Conservation (phyloP, 1,284 basidiomycete genomes). For the Ustilago vetiveriae region DNA sequence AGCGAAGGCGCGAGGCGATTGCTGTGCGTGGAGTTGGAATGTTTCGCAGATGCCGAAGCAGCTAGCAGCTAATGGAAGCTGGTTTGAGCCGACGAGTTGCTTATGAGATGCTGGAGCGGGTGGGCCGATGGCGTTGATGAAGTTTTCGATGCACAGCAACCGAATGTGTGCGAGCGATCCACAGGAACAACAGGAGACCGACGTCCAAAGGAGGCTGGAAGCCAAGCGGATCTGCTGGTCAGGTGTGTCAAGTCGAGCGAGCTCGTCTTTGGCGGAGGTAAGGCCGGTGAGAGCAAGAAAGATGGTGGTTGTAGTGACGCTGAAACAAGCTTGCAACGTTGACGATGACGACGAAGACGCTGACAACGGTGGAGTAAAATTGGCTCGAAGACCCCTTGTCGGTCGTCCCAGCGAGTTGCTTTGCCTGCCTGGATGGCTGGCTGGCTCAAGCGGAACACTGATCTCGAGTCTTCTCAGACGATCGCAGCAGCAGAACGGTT, state of each 20-base stretch:
- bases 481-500: neutral
- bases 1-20: no score
- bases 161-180: constrained; percentile 18
- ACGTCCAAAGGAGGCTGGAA: neutral
- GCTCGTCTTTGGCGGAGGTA: no score
- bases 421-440: no score
- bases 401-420: no score
- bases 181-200: neutral
- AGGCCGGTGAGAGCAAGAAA: neutral
- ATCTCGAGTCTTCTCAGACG: neutral
- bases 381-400: no score
- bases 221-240: neutral
- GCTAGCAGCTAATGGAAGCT: no score
- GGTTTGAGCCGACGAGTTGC: no score
- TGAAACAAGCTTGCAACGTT: neutral
- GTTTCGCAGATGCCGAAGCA: no score
- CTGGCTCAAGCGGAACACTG: neutral
- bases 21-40: no score
- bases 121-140: neutral
- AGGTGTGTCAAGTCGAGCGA: no score
- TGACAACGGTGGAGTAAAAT: no score
- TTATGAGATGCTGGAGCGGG: neutral
- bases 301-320: neutral
- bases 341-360: neutral
- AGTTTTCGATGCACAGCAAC: constrained; percentile 30